Percentiles rank a stretch among this genome's conserved stretches.
These are phyloP conservation scores for Pleurotus djamor DNA, from an alignment of 768 basidiomycete genomes.

Conservation along the genomic window DNA sequence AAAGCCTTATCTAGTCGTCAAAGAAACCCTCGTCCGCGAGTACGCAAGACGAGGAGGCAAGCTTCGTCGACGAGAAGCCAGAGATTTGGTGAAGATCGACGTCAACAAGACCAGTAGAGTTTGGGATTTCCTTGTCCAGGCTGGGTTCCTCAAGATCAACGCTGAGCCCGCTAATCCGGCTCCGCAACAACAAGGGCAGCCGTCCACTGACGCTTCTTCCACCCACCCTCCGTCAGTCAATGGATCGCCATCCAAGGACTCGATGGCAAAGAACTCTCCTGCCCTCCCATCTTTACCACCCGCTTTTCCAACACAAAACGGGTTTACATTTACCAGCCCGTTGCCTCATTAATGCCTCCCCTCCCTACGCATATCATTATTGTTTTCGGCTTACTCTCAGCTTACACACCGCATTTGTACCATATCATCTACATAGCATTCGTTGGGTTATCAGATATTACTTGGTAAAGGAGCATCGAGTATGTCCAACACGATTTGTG, in stretches of 20 bases:
- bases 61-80: constrained; percentile 83
- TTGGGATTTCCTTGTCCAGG: constrained; percentile 90
- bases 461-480: constrained; percentile 16
- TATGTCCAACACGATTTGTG: constrained; percentile 38
- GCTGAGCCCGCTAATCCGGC: constrained; percentile 40
- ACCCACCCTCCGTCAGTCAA: constrained; percentile 20
- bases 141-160: constrained; percentile 76
- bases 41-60: constrained; percentile 89
- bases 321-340: background rate
- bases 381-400: background rate
- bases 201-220: background rate
- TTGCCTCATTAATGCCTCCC: background rate
- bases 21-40: constrained; percentile 92
- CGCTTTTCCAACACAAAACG: constrained; percentile 11
- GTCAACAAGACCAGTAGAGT: constrained; percentile 90
- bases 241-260: constrained; percentile 33
- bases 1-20: constrained; percentile 93
- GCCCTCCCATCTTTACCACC: constrained; percentile 19
- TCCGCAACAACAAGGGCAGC: constrained; percentile 19
- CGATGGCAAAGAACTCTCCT: constrained; percentile 12
- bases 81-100: constrained; percentile 89
- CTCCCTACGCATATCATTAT: background rate
- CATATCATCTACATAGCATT: background rate
- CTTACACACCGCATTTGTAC: constrained; percentile 1
- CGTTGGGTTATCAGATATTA: no score